Evolutionary conservation across 176 grass and related monocot genomes (phyloP), one percentile per base, ranked within the genome.

Genomic region (Eragrostis nindensis): DNA sequence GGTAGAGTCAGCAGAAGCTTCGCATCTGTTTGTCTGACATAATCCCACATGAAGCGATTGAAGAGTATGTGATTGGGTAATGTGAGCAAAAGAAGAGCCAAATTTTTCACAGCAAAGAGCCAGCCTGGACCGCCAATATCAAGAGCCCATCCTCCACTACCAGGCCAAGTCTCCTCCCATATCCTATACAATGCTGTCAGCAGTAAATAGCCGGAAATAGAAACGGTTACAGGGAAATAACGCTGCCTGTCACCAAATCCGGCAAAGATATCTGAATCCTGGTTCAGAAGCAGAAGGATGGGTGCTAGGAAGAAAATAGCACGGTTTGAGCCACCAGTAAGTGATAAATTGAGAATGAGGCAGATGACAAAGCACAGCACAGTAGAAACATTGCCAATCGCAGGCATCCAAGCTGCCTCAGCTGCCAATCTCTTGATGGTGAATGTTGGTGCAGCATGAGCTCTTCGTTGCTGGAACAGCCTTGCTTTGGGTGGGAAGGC

Each of bases 1-100:
- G 97, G 97, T 77, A 99, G 78, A 0, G 97, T 96, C 82, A 99
- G 80, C 72, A 99, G 85, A 84, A 99, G 81, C 76, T 95, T 87
- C 0, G 87, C 43, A 66, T 99, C 97, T 36, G 86, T 95, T 80
- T 95, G 97, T 57, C 94, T 99, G 68, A 93, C 90, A 88, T 96
- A 95, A 80, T 99, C 97, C 97, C 93, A 99, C 93, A 99, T 95
- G 88, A 99, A 99, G 50, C 93, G 84, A 70, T 95, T 99, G 82
- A 99, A 92, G 11, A 99, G 93, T 84, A 99, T 95, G 85, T 99
- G 93, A 82, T 99, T 95, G 21, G 97, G 97, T 63, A 95, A 86
- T 8, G 97, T 95, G 39, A 95, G 84, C 11, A 92, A n/a, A 39
- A 99, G 91, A 80, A 99, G 90, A 64, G 89, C 89, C 15, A 81